A percentile compares a stretch with the other conserved stretches of the same genome.
Conservation (phyloP, 139 green algal genomes). For the Medakamo hakoo region DNA sequence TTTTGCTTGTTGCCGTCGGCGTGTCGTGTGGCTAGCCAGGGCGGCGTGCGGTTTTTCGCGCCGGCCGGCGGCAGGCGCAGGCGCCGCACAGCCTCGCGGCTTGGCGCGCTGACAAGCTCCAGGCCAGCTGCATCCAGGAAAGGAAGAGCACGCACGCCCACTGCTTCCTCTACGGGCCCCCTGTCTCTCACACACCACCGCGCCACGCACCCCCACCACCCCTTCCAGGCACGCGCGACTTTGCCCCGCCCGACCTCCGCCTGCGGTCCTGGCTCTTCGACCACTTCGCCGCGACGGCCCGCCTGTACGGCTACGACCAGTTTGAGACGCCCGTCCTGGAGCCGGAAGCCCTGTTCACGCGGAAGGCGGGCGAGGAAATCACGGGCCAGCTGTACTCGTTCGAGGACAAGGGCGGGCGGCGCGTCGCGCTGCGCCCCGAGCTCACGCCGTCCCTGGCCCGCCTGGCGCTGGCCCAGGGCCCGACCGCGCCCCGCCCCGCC, state of each 20-base stretch:
- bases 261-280: constrained; percentile 87
- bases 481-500: constrained; percentile 48
- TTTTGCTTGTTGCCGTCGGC: background rate
- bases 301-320: constrained; percentile 81
- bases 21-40: background rate
- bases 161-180: too few species aligned
- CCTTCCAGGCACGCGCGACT: constrained; percentile 75
- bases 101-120: too few species aligned
- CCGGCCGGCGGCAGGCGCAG: too few species aligned
- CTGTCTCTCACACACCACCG: too few species aligned
- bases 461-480: constrained; percentile 48
- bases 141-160: background rate
- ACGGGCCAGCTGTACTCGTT: constrained; percentile 97
- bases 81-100: too few species aligned
- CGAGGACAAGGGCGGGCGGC: constrained; percentile 82
- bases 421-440: constrained; percentile 84
- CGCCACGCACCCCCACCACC: too few species aligned
- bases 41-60: background rate
- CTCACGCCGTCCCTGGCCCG: constrained; percentile 84
- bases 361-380: constrained; percentile 98
- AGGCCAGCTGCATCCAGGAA: background rate
- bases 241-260: constrained; percentile 84
- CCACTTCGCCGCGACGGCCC: constrained; percentile 46
- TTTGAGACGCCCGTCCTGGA: constrained; percentile 91
- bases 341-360: constrained; percentile 86